phyloP scores from a whole-genome alignment of 108 stramenopile species.

The Cyclostephanos tholiformis region DNA sequence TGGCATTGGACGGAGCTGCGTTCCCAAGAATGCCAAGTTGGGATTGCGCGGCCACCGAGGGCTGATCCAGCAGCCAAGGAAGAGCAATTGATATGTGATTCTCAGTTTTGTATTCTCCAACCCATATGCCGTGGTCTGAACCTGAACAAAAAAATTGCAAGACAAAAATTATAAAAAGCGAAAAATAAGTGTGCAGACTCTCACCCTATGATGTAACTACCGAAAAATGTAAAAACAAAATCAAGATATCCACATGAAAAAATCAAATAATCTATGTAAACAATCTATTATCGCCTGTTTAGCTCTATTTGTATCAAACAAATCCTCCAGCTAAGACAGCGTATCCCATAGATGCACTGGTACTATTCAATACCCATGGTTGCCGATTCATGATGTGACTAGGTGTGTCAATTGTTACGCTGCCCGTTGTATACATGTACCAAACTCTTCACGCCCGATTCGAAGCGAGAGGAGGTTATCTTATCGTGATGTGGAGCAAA shows the following conservation, averaged over 20 bases:
- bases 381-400: neutral
- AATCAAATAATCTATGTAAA: too few relatives aligned
- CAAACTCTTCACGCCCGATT: slow-evolving; percentile 19
- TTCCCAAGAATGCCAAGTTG: slow-evolving; percentile 28
- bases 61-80: slow-evolving; percentile 40
- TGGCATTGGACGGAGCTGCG: neutral
- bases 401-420: neutral
- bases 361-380: neutral
- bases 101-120: too few relatives aligned
- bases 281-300: too few relatives aligned
- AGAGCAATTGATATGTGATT: slow-evolving; percentile 35
- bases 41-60: slow-evolving; percentile 11
- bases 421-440: slow-evolving; percentile 19
- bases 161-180: too few relatives aligned
- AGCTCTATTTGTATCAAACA: too few relatives aligned
- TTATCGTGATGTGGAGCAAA: slow-evolving; percentile 29
- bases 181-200: too few relatives aligned
- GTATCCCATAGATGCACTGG: neutral
- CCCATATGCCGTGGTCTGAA: too few relatives aligned
- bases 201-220: too few relatives aligned
- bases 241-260: too few relatives aligned
- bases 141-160: too few relatives aligned
- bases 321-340: neutral
- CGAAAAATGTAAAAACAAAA: too few relatives aligned
- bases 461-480: slow-evolving; percentile 39